phyloP scores from a whole-genome alignment of 257 asterid species.

The Echites panduratus region DNA sequence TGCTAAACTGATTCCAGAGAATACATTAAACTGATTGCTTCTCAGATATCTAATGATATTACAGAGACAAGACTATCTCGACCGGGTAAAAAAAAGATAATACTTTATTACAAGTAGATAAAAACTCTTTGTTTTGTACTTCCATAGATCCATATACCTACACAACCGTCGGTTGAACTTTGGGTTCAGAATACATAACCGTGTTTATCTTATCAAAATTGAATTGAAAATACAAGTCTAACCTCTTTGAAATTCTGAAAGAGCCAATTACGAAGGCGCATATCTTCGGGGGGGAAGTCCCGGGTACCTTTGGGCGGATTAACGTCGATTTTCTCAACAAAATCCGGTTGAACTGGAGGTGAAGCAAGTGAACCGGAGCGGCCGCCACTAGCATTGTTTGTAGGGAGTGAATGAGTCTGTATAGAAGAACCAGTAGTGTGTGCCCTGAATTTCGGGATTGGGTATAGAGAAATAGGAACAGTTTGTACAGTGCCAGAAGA shows the following conservation, averaged over 20 bases:
- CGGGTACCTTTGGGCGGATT: constrained; percentile 98
- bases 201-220: background rate
- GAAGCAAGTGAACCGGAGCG: constrained; percentile 60
- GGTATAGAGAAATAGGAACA: constrained; percentile 16
- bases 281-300: constrained; percentile 94
- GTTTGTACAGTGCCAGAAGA: background rate
- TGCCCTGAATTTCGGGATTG: constrained; percentile 7
- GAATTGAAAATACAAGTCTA: background rate
- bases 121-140: background rate
- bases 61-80: background rate
- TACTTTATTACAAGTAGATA: background rate
- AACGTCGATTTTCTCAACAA: constrained; percentile 61
- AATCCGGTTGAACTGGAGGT: constrained; percentile 42
- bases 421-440: constrained; percentile 20
- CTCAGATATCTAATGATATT: background rate
- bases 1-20: background rate
- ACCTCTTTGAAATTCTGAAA: constrained; percentile 85
- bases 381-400: constrained; percentile 44
- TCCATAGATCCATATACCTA: background rate
- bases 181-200: no score
- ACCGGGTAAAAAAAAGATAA: background rate
- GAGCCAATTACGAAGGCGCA: constrained; percentile 96
- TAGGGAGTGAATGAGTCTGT: constrained; percentile 30
- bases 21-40: no score
- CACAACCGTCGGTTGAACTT: background rate